Evolutionary conservation across 2,329 filamentous ascomycete species (phyloP).

Genomic region (Metarhizium anisopliae): DNA sequence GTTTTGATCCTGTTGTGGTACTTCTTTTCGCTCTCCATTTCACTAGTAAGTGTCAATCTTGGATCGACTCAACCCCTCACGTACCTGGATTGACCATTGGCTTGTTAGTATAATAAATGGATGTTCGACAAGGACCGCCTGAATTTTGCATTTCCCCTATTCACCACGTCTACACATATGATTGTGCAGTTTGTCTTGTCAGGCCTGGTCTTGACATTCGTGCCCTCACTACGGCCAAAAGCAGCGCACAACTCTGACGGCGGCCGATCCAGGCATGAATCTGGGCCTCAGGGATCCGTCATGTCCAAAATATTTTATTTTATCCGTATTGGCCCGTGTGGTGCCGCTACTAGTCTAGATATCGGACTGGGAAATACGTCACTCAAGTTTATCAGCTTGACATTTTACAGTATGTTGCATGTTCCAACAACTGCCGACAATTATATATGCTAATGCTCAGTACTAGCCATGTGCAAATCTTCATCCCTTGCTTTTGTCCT

Average conservation of each 20-base stretch:
- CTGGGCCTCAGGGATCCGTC: conserved; percentile 47
- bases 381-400: conserved; percentile 90
- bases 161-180: conserved; percentile 95
- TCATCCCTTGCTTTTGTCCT: conserved; percentile 92
- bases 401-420: conserved; percentile 70
- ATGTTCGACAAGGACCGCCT: conserved; percentile 86
- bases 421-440: too few relatives aligned
- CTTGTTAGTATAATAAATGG: conserved; percentile 93
- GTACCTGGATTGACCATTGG: conserved; percentile 9
- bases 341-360: conserved; percentile 84
- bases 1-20: conserved; percentile 81
- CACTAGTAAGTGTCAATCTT: conserved; percentile 53
- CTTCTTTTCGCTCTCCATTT: conserved; percentile 86
- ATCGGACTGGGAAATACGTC: conserved; percentile 95
- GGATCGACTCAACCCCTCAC: not conserved
- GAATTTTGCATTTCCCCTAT: conserved; percentile 89
- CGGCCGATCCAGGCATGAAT: conserved; percentile 41
- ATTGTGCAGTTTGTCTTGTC: conserved; percentile 82
- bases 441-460: conserved; percentile 12
- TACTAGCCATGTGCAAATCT: conserved; percentile 89
- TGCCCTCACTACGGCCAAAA: conserved; percentile 72
- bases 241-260: conserved; percentile 37
- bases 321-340: conserved; percentile 84
- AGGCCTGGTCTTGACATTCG: conserved; percentile 65
- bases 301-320: conserved; percentile 91